A percentile compares a stretch with the other conserved stretches of the same genome.
Conservation (phyloP, 1,284 basidiomycete genomes). For the Earliella scabrosa region DNA sequence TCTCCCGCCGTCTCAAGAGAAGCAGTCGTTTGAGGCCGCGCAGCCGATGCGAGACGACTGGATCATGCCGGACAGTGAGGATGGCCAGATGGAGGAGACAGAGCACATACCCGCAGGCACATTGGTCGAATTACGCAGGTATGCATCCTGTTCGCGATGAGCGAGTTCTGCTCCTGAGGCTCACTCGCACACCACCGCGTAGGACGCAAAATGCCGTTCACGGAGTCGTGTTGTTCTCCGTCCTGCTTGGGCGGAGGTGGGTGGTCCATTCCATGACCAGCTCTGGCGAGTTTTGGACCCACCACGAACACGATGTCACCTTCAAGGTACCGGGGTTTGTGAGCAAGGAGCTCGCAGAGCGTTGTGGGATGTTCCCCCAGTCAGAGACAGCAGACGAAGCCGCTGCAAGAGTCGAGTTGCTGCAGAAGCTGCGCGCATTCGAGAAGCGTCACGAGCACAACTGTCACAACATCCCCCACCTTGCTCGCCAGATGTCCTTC, state of each 20-base stretch:
- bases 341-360: conserved; percentile 45
- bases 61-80: not conserved
- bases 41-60: not conserved
- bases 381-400: conserved; percentile 40
- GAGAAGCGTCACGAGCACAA: conserved; percentile 45
- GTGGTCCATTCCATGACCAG: conserved; percentile 47
- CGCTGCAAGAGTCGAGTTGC: conserved; percentile 60
- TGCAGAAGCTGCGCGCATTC: conserved; percentile 56
- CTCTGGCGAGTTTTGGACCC: conserved; percentile 55
- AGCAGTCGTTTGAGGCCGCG: conserved; percentile 8
- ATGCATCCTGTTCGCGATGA: conserved; percentile 27
- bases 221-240: conserved; percentile 18
- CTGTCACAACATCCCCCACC: conserved; percentile 30
- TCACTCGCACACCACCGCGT: no score
- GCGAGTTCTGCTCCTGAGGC: no score
- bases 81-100: not conserved
- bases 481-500: conserved; percentile 41
- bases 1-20: conserved; percentile 8
- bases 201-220: conserved; percentile 5
- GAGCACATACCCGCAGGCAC: conserved; percentile 45
- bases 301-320: conserved; percentile 53
- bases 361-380: conserved; percentile 47
- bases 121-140: conserved; percentile 67
- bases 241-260: conserved; percentile 35
- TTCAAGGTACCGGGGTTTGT: conserved; percentile 62